Base-by-base conservation (phyloP, 2,329 filamentous ascomycete species). In the Sordariomycetes sp. region DNA sequence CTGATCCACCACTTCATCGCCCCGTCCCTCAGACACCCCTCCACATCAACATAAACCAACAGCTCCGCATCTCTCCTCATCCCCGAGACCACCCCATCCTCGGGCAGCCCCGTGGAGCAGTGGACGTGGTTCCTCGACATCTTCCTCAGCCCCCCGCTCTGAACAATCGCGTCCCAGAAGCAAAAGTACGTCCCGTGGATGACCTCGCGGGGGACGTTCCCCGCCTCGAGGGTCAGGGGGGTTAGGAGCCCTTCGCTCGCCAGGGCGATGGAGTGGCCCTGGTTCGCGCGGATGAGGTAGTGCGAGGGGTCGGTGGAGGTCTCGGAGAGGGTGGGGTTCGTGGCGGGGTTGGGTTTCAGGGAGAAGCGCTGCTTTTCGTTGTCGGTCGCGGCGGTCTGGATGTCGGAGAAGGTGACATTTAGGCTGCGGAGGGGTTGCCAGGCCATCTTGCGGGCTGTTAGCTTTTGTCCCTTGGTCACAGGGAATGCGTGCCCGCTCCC, bases 341-440 rank as follows among this genome's bases (percentile, higher is more conserved):
- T 64, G 17, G 58, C 58, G 10, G 67, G 64, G 61, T 73, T 78
- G 52, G 80, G 80, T 56, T 90, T 85, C 65, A 97, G 76, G 1
- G 84, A 81, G 74, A 95, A 99, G 45, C 94, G 87, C 70, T 96
- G 87, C 74, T 99, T 99, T 65, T 92, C 88, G 66, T 90, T 95
- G 54, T 80, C 79, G 15, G 75, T 70, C 13, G 96, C 90, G 17
- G 86, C 78, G 10, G 76, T 68, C 57, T 80, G 75, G 61, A 99
- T 77, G 62, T 96, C 92, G 2, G 76, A 72, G 58, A 96, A 80
- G 0, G 86, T 87, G n/a, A 87, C 80, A 60, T 87, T 77, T 10
- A 95, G 76, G 3, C 80, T 82, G 61, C 80, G 81, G 57, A 96
- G 64, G 10, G 79, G 77, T 0, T 72, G 74, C 74, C 77, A 83